Conservation (phyloP, 305 asterid species). For the Fraxinus albicans region DNA sequence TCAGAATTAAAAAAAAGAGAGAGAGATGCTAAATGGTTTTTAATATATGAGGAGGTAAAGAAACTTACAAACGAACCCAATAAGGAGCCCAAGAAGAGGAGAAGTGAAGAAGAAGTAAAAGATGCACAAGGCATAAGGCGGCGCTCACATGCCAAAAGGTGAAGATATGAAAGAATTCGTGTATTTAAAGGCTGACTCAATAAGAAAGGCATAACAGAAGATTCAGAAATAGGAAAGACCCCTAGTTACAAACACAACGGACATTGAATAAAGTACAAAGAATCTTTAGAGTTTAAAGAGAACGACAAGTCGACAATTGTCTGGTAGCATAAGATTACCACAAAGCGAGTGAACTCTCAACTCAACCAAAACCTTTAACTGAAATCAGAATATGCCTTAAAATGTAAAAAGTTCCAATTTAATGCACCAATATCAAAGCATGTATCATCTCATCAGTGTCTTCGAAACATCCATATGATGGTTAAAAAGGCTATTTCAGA, state of each 20-base stretch:
- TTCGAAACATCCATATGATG: background rate
- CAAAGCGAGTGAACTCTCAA: background rate
- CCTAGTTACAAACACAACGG: background rate
- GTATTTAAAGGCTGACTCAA: too few species aligned
- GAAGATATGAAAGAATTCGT: background rate
- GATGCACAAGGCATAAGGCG: background rate
- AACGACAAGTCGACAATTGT: background rate
- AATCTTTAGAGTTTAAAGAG: background rate
- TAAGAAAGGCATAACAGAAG: background rate
- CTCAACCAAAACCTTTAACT: slow-evolving; percentile 3
- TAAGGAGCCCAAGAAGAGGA: too few species aligned
- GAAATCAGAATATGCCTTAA: background rate
- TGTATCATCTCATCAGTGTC: background rate
- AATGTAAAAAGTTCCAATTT: background rate
- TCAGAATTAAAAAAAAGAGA: background rate
- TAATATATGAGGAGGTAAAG: too few species aligned
- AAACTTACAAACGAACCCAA: too few species aligned
- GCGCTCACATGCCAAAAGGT: background rate
- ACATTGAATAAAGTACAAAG: too few species aligned
- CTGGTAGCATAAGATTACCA: slow-evolving; percentile 7
- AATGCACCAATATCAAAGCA: background rate
- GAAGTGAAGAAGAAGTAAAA: background rate
- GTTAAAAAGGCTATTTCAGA: background rate
- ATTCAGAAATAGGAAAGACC: background rate
- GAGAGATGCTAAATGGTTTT: too few species aligned